phyloP scores from a whole-genome alignment of 495 filamentous ascomycete species.

The Letharia lupina region DNA sequence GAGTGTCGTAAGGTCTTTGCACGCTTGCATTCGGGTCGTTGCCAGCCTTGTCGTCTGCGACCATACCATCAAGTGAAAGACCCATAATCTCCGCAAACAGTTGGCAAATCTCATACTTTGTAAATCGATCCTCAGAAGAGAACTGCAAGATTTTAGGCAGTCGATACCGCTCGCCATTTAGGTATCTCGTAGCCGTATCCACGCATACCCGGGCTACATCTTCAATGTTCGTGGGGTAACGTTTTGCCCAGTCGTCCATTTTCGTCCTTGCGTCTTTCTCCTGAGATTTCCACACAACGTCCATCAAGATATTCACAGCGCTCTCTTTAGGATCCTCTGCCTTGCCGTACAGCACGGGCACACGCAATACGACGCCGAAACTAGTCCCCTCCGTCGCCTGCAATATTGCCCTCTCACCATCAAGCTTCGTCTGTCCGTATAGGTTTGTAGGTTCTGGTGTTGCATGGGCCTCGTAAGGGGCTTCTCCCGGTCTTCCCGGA shows the following conservation, averaged over 20 bases:
- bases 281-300: conserved; percentile 61
- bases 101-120: conserved; percentile 87
- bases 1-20: conserved; percentile 81
- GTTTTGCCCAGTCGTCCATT: conserved; percentile 85
- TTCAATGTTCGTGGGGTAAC: conserved; percentile 81
- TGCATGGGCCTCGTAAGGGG: conserved; percentile 66
- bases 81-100: conserved; percentile 74
- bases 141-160: conserved; percentile 77
- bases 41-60: conserved; percentile 61
- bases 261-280: conserved; percentile 48
- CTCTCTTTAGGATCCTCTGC: conserved; percentile 61
- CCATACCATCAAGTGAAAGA: conserved; percentile 60
- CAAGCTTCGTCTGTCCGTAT: conserved; percentile 82
- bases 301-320: conserved; percentile 74
- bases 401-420: conserved; percentile 69
- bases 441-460: conserved; percentile 65
- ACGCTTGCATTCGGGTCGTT: conserved; percentile 68
- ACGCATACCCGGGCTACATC: conserved; percentile 77
- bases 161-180: conserved; percentile 34
- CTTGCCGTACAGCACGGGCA: conserved; percentile 81
- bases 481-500: conserved; percentile 68
- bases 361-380: conserved; percentile 62
- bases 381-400: conserved; percentile 45
- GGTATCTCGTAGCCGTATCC: conserved; percentile 62
- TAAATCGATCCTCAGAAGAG: conserved; percentile 76